phyloP scores from a whole-genome alignment of 2,329 filamentous ascomycete species.

The Fusarium sp. region DNA sequence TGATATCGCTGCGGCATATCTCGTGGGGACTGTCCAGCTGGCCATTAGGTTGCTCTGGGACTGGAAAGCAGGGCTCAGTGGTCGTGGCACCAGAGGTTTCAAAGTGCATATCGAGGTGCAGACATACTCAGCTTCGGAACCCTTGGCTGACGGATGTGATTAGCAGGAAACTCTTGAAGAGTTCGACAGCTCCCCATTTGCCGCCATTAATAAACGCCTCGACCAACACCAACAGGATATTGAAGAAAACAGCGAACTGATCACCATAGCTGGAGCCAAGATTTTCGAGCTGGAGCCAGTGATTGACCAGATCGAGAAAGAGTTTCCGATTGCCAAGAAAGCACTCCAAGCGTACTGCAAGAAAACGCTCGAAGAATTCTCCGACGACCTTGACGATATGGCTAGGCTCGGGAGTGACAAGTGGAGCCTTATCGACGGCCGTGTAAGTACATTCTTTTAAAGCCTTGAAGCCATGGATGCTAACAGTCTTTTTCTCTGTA shows the following conservation, averaged over 20 bases:
- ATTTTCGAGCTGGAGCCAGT: not conserved
- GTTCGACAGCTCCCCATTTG: too few relatives aligned
- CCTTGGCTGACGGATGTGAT: slow-evolving; percentile 30
- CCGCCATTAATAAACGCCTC: not conserved
- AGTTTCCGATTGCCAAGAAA: not conserved
- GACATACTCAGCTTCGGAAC: slow-evolving; percentile 33
- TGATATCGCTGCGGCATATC: not conserved
- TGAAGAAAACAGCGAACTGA: not conserved
- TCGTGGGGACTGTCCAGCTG: slow-evolving; percentile 11
- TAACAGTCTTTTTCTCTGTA: not conserved
- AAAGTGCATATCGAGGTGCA: slow-evolving; percentile 29
- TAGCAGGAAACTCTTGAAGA: not conserved
- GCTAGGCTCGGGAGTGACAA: not conserved
- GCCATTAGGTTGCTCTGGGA: slow-evolving; percentile 19
- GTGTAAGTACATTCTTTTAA: not conserved
- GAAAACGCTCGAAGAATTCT: not conserved
- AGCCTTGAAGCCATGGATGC: not conserved
- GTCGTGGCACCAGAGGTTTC: not conserved
- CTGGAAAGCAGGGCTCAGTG: slow-evolving; percentile 25
- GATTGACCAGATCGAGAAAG: not conserved
- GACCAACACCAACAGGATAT: not conserved
- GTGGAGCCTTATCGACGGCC: too few relatives aligned
- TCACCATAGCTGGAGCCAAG: not conserved
- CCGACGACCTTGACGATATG: not conserved
- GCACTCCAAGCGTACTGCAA: not conserved